phyloP scores from a whole-genome alignment of 176 grass and related monocot genomes.

The Aegilops tauschii region DNA sequence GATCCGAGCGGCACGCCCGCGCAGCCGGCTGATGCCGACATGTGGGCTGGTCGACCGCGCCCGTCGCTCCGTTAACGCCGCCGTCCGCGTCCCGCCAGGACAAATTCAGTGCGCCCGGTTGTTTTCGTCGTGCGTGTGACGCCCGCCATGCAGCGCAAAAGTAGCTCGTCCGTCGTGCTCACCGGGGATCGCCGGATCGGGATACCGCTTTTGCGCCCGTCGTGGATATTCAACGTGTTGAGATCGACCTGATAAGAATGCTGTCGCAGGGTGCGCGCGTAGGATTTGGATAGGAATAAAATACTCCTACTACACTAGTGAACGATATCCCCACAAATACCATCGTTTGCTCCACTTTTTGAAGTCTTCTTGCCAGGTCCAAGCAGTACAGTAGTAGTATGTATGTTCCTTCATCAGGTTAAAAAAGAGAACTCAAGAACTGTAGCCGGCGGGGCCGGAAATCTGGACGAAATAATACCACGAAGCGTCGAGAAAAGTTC shows the following conservation, averaged over 20 bases:
- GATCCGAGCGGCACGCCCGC: slow-evolving; percentile 46
- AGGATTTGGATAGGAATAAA: neutral
- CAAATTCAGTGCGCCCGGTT: neutral
- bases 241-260: neutral
- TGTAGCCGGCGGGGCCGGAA: no score
- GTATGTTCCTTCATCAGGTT: neutral
- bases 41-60: neutral
- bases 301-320: neutral
- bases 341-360: neutral
- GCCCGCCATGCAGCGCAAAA: slow-evolving; percentile 1
- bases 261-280: neutral
- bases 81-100: slow-evolving; percentile 1
- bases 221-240: neutral
- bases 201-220: neutral
- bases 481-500: neutral
- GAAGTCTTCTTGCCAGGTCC: neutral
- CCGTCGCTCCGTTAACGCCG: neutral
- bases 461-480: no score
- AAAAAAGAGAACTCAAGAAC: no score
- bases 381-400: neutral
- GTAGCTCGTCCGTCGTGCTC: slow-evolving; percentile 25
- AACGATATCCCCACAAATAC: neutral
- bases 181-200: slow-evolving; percentile 30
- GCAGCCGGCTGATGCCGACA: slow-evolving; percentile 37
- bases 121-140: neutral